These are phyloP conservation scores for Curvularia spicifera DNA, from an alignment of 2,329 filamentous ascomycete species.

Conservation along the genomic window DNA sequence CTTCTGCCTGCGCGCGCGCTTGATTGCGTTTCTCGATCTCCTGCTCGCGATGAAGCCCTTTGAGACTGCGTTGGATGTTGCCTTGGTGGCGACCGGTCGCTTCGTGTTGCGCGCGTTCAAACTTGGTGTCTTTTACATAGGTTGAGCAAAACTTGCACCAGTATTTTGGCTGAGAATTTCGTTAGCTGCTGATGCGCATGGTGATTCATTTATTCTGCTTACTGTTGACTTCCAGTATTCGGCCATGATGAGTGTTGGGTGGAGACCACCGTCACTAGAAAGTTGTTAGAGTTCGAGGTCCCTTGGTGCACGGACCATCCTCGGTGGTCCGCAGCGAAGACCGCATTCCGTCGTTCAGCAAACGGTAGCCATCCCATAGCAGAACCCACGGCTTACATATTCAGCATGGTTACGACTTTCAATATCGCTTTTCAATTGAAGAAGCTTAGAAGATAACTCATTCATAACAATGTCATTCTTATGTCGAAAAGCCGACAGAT, in stretches of 20 bases:
- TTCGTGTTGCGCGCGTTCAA: constrained; percentile 90
- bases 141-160: constrained; percentile 97
- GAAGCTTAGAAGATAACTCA: background rate
- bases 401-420: background rate
- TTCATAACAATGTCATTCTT: background rate
- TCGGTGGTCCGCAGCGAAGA: constrained; percentile 15
- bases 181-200: constrained; percentile 14
- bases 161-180: constrained; percentile 70
- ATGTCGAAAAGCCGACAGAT: background rate
- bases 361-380: background rate
- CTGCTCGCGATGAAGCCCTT: constrained; percentile 84
- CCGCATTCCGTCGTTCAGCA: background rate
- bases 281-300: constrained; percentile 2
- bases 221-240: constrained; percentile 98
- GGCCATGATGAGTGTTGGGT: constrained; percentile 66
- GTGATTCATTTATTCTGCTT: constrained; percentile 28
- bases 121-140: constrained; percentile 89
- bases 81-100: constrained; percentile 83
- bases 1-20: constrained; percentile 80
- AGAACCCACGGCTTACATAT: background rate
- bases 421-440: background rate
- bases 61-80: constrained; percentile 85
- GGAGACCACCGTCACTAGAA: constrained; percentile 1
- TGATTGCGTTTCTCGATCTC: constrained; percentile 82
- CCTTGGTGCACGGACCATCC: constrained; percentile 5